Evolutionary conservation across 148 eudicot genomes (phyloP).

Genomic region (Rhododendron griersonianum): DNA sequence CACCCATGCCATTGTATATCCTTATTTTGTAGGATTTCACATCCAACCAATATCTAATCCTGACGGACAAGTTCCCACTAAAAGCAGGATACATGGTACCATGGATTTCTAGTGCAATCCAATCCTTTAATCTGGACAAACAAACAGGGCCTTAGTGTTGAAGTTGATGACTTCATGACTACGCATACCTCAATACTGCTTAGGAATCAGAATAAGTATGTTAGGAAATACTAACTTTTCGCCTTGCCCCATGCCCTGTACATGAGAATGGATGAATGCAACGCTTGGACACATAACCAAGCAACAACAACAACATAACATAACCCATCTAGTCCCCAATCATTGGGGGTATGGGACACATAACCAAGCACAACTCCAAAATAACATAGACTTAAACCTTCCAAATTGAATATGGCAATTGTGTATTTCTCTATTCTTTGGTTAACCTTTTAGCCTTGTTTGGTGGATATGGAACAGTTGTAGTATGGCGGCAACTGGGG

Average conservation of each 20-base stretch:
- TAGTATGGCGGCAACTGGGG: slow-evolving; percentile 82
- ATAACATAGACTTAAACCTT: background rate
- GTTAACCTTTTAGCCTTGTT: slow-evolving; percentile 1
- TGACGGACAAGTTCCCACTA: background rate
- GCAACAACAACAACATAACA: background rate
- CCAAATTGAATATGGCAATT: background rate
- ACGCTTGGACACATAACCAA: background rate
- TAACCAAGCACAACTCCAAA: background rate
- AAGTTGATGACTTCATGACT: background rate
- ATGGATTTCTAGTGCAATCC: background rate
- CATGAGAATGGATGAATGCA: background rate
- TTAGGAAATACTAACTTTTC: background rate
- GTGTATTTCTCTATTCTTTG: background rate
- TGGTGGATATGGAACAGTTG: slow-evolving; percentile 46
- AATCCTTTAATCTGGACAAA: background rate
- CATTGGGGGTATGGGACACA: background rate
- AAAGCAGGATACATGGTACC: background rate
- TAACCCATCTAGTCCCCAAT: background rate
- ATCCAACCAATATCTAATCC: background rate
- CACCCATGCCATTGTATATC: background rate
- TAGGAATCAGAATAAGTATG: background rate
- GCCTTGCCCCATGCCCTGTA: background rate
- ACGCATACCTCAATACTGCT: background rate
- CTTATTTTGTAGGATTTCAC: background rate
- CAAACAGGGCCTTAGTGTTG: background rate